These are phyloP conservation scores for Auxenochlorella pyrenoidosa DNA, from an alignment of 139 green algal genomes.

Conservation along the genomic window DNA sequence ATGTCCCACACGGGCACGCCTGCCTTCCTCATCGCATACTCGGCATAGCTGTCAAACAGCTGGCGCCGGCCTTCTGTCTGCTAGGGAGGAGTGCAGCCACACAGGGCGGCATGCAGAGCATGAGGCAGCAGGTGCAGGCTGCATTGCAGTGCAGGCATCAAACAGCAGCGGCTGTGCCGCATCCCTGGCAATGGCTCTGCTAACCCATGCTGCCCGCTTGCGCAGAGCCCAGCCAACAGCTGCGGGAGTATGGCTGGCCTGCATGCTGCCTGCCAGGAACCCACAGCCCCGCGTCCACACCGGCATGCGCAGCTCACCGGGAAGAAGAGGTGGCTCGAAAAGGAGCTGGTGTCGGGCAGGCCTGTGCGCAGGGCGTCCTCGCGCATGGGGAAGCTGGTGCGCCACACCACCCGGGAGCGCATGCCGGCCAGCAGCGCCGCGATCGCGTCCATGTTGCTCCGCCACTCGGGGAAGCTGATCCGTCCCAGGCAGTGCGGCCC, in stretches of 20 bases:
- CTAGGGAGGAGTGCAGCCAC: neutral
- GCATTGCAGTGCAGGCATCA: neutral
- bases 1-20: neutral
- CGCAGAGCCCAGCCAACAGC: no score
- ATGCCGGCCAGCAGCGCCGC: neutral
- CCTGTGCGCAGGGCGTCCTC: neutral
- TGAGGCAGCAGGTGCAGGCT: no score
- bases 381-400: neutral
- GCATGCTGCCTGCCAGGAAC: no score
- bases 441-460: neutral
- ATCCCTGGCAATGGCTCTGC: no score
- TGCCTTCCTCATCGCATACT: neutral
- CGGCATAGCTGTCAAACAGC: constrained; percentile 1
- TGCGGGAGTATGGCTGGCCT: no score
- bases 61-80: neutral
- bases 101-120: neutral
- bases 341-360: neutral
- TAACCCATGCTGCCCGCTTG: no score
- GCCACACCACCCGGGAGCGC: neutral
- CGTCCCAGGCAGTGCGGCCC: neutral
- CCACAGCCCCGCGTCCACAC: neutral
- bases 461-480: neutral
- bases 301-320: neutral
- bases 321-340: neutral
- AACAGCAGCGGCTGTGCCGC: no score